These are phyloP conservation scores for Ogataea naganishii DNA, from an alignment of 805 yeast species.

Conservation along the genomic window DNA sequence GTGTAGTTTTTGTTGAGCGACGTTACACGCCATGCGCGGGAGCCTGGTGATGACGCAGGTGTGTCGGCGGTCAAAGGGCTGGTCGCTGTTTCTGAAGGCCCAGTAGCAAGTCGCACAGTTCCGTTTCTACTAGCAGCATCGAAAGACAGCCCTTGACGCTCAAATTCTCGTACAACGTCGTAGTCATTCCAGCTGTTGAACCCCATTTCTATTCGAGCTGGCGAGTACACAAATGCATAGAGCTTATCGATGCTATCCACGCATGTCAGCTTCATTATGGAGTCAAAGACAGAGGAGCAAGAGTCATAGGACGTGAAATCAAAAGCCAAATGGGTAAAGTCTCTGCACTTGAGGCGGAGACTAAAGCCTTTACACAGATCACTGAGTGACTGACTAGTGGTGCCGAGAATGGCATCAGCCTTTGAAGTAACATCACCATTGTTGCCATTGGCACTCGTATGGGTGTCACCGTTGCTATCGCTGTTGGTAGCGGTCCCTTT, in stretches of 20 bases:
- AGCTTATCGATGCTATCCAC: slow-evolving; percentile 43
- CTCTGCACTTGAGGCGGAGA: slow-evolving; percentile 71
- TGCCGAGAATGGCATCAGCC: neutral
- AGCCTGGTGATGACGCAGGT: slow-evolving; percentile 7
- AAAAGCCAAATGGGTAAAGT: slow-evolving; percentile 72
- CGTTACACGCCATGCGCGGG: slow-evolving; percentile 72
- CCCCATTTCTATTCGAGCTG: slow-evolving; percentile 59
- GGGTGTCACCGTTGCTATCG: too few relatives aligned
- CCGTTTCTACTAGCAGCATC: slow-evolving; percentile 9
- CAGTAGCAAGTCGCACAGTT: too few relatives aligned
- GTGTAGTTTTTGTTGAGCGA: slow-evolving; percentile 53
- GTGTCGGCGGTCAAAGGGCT: too few relatives aligned
- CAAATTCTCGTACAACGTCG: slow-evolving; percentile 53
- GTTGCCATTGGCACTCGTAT: too few relatives aligned
- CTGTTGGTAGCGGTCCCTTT: too few relatives aligned
- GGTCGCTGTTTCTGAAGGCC: too few relatives aligned
- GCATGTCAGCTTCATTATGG: slow-evolving; percentile 59
- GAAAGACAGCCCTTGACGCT: slow-evolving; percentile 51
- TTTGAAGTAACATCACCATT: neutral
- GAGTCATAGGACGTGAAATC: slow-evolving; percentile 54
- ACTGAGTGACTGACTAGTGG: too few relatives aligned
- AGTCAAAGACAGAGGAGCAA: slow-evolving; percentile 66
- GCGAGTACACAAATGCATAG: slow-evolving; percentile 77
- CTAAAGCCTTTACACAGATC: slow-evolving; percentile 31
- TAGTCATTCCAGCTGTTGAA: slow-evolving; percentile 70